Evolutionary conservation across 2,329 filamentous ascomycete genomes (phyloP).

Genomic region (Aspergillus fumigatiaffinis): DNA sequence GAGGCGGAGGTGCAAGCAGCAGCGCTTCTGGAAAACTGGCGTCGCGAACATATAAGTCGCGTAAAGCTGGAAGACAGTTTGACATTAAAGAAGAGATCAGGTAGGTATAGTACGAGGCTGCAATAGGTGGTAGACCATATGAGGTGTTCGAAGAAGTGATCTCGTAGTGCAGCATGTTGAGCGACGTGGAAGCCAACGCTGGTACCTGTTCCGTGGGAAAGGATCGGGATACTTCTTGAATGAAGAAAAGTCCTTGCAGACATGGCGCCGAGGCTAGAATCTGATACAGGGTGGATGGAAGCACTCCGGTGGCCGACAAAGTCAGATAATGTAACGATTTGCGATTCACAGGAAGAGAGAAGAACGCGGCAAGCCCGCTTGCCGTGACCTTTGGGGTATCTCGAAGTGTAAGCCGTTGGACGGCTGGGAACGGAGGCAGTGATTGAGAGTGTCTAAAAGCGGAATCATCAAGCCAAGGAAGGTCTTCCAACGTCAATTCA

Average conservation of each 20-base stretch:
- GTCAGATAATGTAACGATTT: conserved; percentile 63
- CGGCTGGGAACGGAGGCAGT: conserved; percentile 67
- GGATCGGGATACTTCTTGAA: conserved; percentile 53
- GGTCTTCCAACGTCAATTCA: conserved; percentile 69
- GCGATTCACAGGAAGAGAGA: conserved; percentile 58
- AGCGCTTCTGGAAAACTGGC: conserved; percentile 77
- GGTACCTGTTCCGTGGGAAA: conserved; percentile 57
- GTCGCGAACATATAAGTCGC: conserved; percentile 80
- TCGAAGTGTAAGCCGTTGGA: conserved; percentile 70
- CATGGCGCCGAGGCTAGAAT: conserved; percentile 41
- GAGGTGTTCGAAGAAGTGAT: conserved; percentile 60
- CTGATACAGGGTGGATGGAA: conserved; percentile 37
- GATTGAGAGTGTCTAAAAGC: conserved; percentile 65
- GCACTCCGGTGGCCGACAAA: conserved; percentile 67
- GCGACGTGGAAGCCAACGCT: conserved; percentile 63
- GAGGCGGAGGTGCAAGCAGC: conserved; percentile 63
- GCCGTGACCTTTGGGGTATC: conserved; percentile 69
- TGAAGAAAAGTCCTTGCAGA: conserved; percentile 50
- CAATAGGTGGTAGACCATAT: conserved; percentile 51
- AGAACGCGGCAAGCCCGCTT: conserved; percentile 65
- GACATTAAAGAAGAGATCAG: conserved; percentile 77
- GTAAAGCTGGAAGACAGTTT: conserved; percentile 68
- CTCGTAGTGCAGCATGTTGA: conserved; percentile 76
- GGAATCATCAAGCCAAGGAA: conserved; percentile 69
- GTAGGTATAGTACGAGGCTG: conserved; percentile 73